Base-by-base conservation (phyloP, 2,329 filamentous ascomycete genomes). In the Passalora sequoiae region DNA sequence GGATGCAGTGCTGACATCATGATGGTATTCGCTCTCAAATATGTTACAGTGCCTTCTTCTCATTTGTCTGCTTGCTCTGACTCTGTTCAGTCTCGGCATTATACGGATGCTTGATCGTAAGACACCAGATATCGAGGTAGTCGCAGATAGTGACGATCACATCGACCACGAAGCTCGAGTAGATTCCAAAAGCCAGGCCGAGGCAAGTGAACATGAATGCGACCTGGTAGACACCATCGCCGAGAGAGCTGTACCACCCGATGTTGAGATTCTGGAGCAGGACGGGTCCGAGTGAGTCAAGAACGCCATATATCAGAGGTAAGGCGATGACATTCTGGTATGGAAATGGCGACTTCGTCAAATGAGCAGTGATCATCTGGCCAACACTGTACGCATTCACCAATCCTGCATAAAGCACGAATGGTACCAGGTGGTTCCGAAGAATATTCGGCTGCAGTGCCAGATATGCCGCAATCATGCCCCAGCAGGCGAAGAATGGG, bases 81-180 rank as follows among this genome's bases (percentile, higher is more conserved):
- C 54, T 56, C 21, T 43, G 35, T 27, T 50, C 50, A 15, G 32
- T 50, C 42, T 54, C 43, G 12, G 50, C 51, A 3, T 47, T 54
- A n/a, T 74, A 73, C 1, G 79, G 79, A 59, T 97, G 83, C 77
- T 98, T 98, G 70, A 98, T 98, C 1, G 86, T 94, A 64, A 98
- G 73, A 64, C 92, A 98, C 88, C 89, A 97, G 55, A 98, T 98
- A 64, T 98, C 92, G 49, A 97, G 75, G 65, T 94, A 95, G 65
- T 98, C 92, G 69, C 92, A 98, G 57, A 98, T 97, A 21, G 88
- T 94, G 47, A 92, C 88, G 55, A 98, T 96, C 44, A 97, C 89
- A 64, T 97, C 92, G 22, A 94, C 86, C 44, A 97, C 88, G 65
- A 98, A 98, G 66, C 89, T 95, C 47, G 88, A 89, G 69, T 98